These are phyloP conservation scores for Septoria linicola DNA, from an alignment of 2,329 filamentous ascomycete species.

Conservation along the genomic window DNA sequence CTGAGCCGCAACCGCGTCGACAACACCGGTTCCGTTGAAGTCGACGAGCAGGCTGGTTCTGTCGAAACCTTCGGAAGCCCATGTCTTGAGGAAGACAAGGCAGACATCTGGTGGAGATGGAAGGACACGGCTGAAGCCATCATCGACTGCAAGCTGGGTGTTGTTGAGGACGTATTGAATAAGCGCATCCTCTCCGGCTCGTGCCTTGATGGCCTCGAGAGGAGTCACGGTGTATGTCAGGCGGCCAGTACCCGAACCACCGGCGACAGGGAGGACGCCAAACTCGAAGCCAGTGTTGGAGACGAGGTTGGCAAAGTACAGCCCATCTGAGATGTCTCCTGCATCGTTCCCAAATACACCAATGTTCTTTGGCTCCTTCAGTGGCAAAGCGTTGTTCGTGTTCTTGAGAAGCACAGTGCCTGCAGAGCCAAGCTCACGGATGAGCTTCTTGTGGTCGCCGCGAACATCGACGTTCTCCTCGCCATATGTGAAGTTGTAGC, in stretches of 20 bases:
- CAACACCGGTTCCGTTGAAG: constrained; percentile 42
- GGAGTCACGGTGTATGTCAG: constrained; percentile 43
- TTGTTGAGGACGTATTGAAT: constrained; percentile 51
- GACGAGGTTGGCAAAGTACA: constrained; percentile 37
- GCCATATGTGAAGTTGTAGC: constrained; percentile 39
- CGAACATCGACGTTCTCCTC: constrained; percentile 41
- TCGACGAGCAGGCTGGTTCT: constrained; percentile 44
- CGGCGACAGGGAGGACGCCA: constrained; percentile 48
- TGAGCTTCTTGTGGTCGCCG: constrained; percentile 37
- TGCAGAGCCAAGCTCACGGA: constrained; percentile 45
- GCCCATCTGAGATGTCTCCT: constrained; percentile 51
- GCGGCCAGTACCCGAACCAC: constrained; percentile 44
- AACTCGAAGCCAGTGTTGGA: constrained; percentile 38
- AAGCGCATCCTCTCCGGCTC: constrained; percentile 37
- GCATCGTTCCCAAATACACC: constrained; percentile 54
- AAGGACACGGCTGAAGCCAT: constrained; percentile 41
- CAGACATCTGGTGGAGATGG: constrained; percentile 48
- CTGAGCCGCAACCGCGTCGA: constrained; percentile 31
- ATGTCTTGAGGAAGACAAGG: constrained; percentile 61
- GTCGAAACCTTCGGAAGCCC: constrained; percentile 48
- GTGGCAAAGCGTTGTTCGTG: constrained; percentile 49
- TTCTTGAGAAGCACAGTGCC: constrained; percentile 53
- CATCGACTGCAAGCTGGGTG: constrained; percentile 32
- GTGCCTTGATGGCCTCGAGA: constrained; percentile 44
- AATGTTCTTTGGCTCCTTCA: constrained; percentile 53